Evolutionary conservation across 2,329 filamentous ascomycete species (phyloP).

Genomic region (Beauveria medogensis): DNA sequence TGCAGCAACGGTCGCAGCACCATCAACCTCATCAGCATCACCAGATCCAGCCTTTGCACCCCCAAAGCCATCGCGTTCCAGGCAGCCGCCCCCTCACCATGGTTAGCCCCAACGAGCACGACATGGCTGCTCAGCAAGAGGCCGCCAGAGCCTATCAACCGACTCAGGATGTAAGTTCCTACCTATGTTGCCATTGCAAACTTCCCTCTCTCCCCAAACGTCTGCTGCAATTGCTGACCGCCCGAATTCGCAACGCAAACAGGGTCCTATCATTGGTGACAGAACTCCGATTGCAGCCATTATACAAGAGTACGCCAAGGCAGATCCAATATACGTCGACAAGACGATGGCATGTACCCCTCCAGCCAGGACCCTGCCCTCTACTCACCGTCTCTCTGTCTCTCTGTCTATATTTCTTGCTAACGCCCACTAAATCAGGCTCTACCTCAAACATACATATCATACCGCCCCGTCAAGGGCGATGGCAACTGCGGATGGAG

Average conservation of each 20-base stretch:
- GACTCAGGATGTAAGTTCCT: conserved; percentile 40
- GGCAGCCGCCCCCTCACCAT: conserved; percentile 18
- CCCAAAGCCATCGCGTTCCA: neutral
- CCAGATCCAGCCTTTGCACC: neutral
- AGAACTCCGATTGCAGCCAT: conserved; percentile 71
- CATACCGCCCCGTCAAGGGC: conserved; percentile 80
- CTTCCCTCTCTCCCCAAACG: neutral
- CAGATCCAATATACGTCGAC: conserved; percentile 73
- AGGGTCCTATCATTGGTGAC: conserved; percentile 79
- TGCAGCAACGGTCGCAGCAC: conserved; percentile 10
- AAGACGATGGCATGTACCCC: conserved; percentile 69
- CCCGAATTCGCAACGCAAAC: conserved; percentile 5
- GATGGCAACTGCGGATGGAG: conserved; percentile 97
- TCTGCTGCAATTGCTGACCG: neutral
- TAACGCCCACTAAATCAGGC: conserved; percentile 40
- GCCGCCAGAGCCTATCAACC: conserved; percentile 53
- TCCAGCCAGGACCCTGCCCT: neutral
- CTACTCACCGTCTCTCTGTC: neutral
- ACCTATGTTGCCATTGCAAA: neutral
- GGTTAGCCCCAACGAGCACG: conserved; percentile 30
- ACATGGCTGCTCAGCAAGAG: conserved; percentile 51
- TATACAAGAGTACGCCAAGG: conserved; percentile 78
- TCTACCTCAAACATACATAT: conserved; percentile 74
- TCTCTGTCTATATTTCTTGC: neutral
- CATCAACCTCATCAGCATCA: conserved; percentile 14